Base-by-base conservation (phyloP, 306 rosid genomes). In the Carpinus viminea region DNA sequence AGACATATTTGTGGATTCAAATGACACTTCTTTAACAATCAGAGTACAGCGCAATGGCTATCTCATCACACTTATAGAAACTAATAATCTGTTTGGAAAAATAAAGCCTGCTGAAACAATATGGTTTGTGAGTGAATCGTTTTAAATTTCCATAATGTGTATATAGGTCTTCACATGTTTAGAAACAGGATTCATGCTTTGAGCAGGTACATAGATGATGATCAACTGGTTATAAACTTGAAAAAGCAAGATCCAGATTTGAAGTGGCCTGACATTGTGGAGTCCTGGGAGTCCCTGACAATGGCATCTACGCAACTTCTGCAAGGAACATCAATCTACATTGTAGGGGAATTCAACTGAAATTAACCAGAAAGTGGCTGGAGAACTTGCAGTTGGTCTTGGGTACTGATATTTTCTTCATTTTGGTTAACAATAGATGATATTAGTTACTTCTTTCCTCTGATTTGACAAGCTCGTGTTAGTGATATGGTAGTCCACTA, bases 71-170 rank as follows among this genome's bases (percentile, higher is more conserved):
- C 87, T 93, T 48, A 79, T 93, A 70, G 92, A 93, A 78, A 90
- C 96, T 24, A 79, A 84, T 86, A 81, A 83, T 21, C 91, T 93
- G 71, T 95, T 93, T 82, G 97, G 85, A 73, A 87, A 78, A 85
- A 89, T 95, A 83, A 90, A 91, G 88, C 90, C 99, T 74, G 78
- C 92, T 26, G 97, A 95, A 86, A 95, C 99, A 79, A 95, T 93
- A 87, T 93, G 99, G 98, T 90, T 76, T 75, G 88, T 88, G 81
- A 72, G 21, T 74, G 50, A 69, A 66, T 74, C 18, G 59, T 55
- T 26, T 71, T 70, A 15, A 31, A 46, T 59, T 71, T 43, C n/a
- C 15, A 16, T 43, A 43, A 43, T 15, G 41, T 20, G 9, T 79
- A 70, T 34, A 5, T 82, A 36, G 34, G 69, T 48, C 51, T 86